A percentile compares a stretch with the other conserved stretches of the same genome.
Conservation (phyloP, 2,329 filamentous ascomycete species). For the Beauveria australis region DNA sequence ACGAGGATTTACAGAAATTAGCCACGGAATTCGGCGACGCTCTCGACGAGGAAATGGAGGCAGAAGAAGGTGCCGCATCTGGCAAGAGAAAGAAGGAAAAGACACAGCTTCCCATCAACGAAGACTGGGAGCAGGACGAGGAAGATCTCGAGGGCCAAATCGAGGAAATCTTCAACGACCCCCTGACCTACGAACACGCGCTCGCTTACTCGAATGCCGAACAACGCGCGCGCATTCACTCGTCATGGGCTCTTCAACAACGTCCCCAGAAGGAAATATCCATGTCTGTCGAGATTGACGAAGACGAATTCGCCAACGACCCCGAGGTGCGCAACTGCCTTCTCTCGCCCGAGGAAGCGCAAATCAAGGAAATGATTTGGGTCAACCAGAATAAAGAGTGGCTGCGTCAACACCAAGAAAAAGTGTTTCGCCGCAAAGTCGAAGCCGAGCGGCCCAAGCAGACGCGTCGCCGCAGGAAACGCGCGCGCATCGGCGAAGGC, state of each 20-base stretch:
- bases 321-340: conserved; percentile 77
- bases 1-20: conserved; percentile 29
- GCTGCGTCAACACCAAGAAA: conserved; percentile 78
- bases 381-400: conserved; percentile 92
- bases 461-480: conserved; percentile 46
- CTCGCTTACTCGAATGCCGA: conserved; percentile 51
- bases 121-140: conserved; percentile 56
- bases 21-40: conserved; percentile 37
- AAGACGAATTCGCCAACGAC: conserved; percentile 82
- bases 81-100: conserved; percentile 22
- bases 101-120: conserved; percentile 46
- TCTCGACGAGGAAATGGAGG: conserved; percentile 23
- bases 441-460: conserved; percentile 49
- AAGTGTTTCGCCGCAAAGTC: conserved; percentile 65
- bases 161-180: conserved; percentile 58
- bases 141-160: conserved; percentile 63
- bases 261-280: conserved; percentile 40
- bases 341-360: conserved; percentile 63
- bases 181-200: conserved; percentile 47
- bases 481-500: conserved; percentile 54
- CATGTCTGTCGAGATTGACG: conserved; percentile 59
- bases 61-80: conserved; percentile 13
- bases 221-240: conserved; percentile 45
- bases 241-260: conserved; percentile 41
- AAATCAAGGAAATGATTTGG: conserved; percentile 87